Evolutionary conservation across 2,329 filamentous ascomycete genomes (phyloP).

Genomic region (Sclerotinia subarctica): DNA sequence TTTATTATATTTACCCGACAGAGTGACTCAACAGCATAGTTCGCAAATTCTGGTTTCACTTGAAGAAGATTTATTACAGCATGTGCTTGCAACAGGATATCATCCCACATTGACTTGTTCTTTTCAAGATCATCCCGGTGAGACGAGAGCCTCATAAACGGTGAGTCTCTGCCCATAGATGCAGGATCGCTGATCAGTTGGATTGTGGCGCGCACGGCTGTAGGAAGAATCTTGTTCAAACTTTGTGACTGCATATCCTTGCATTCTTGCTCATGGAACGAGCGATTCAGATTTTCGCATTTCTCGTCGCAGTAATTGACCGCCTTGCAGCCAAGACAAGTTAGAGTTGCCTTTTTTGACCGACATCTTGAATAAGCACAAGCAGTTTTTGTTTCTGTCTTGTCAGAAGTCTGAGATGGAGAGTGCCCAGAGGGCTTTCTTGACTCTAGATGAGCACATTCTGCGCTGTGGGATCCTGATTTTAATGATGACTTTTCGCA

Average conservation of each 20-base stretch:
- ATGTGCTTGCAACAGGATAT: conserved; percentile 49
- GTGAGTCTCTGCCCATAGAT: conserved; percentile 24
- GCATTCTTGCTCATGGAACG: background rate
- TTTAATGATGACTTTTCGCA: conserved; percentile 58
- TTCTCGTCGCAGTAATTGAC: conserved; percentile 52
- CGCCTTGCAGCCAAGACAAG: conserved; percentile 53
- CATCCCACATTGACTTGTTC: conserved; percentile 39
- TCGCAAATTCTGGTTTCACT: conserved; percentile 32
- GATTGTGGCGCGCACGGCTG: conserved; percentile 53
- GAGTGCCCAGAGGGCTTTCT: background rate
- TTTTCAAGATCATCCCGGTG: conserved; percentile 45
- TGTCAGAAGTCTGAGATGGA: background rate
- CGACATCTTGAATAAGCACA: conserved; percentile 5
- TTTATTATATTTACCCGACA: conserved; percentile 48
- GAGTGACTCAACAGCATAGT: conserved; percentile 46
- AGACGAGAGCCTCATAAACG: conserved; percentile 44
- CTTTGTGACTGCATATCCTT: conserved; percentile 1
- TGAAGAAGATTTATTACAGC: conserved; percentile 46
- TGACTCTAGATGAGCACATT: conserved; percentile 48
- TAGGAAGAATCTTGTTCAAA: conserved; percentile 41
- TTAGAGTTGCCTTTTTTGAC: conserved; percentile 23
- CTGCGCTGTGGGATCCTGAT: conserved; percentile 46
- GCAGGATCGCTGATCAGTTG: conserved; percentile 43
- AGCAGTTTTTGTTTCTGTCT: background rate
- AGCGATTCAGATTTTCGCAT: conserved; percentile 47